Base-by-base conservation (phyloP, 257 asterid species). In the Solanum sejunctum region DNA sequence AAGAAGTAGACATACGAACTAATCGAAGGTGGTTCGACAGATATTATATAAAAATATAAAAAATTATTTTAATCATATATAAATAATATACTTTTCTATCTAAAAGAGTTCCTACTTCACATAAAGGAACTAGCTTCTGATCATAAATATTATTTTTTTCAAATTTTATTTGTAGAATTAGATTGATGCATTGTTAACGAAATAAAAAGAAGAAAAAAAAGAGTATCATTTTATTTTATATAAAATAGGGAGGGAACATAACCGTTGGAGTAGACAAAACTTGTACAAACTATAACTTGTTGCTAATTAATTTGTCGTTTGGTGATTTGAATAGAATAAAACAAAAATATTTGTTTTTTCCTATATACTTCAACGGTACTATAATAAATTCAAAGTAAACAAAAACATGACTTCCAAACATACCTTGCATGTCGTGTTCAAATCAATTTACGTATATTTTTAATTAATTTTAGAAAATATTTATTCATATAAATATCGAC, bases 301-400 rank as follows among this genome's bases (percentile, higher is more conserved):
- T 73, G 60, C 60, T 58, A 75, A 75, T 66, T 66, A 28, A 23
- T 69, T 23, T 13, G 21, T 12, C 49, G 39, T 75, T 47, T 49
- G 60, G 82, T 41, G 56, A 13, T 47, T 75, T 13, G 82, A 75
- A 75, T 49, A 15, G 4, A 7, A 43, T 6, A 73, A 2, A 45
- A 21, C 0, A 15, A 23, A 23, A 49, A 23, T 75, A 52, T 75
- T 73, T 75, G 9, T 75, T 75, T 75, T 49, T 3, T 23, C 21
- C 6, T 49, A 75, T 49, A 75, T 51, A 36, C 5, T 75, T 45
- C 61, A 75, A 75, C 82, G 82, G 82, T 75, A 75, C 51, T 36
- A 69, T 69, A 69, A 64, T 26, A 26, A 12, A 8, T 60, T 15
- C 21, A 7, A n/a, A 57, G 64, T 57, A 23, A 57, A 57, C 64